These are phyloP conservation scores for Leishmania amazonensis DNA, from an alignment of 208 protist species.

Conservation along the genomic window DNA sequence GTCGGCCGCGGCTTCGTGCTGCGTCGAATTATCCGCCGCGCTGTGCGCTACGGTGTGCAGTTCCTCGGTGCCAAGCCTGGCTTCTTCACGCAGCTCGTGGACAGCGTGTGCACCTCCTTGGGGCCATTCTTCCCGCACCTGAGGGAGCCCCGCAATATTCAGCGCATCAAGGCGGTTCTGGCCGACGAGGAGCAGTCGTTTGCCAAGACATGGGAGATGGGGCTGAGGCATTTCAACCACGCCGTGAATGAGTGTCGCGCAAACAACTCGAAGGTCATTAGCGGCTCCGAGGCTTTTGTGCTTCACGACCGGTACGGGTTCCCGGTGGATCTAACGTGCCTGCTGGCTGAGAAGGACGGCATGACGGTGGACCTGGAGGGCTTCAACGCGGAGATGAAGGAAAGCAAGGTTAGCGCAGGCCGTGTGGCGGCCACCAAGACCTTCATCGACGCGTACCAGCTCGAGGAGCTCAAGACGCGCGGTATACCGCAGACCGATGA, in stretches of 20 bases:
- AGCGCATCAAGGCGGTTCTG: constrained; percentile 92
- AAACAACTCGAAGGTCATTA: constrained; percentile 66
- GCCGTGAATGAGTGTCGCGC: constrained; percentile 73
- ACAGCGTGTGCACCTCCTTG: constrained; percentile 87
- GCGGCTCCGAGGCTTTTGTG: constrained; percentile 90
- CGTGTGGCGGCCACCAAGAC: constrained; percentile 80
- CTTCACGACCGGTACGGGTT: constrained; percentile 98
- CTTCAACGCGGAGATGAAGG: constrained; percentile 88
- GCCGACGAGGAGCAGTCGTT: constrained; percentile 97
- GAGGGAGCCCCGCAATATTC: constrained; percentile 62
- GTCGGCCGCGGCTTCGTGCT: constrained; percentile 97
- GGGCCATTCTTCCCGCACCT: constrained; percentile 96
- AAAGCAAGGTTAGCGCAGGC: constrained; percentile 64
- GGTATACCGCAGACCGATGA: constrained; percentile 93
- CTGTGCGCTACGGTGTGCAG: constrained; percentile 96
- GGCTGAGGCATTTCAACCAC: constrained; percentile 94
- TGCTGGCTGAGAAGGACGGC: constrained; percentile 97
- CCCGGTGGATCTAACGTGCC: constrained; percentile 97
- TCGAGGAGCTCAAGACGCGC: constrained; percentile 80
- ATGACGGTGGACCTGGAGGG: constrained; percentile 87
- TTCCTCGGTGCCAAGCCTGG: constrained; percentile 93
- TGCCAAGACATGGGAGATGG: constrained; percentile 94
- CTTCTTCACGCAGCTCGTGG: constrained; percentile 95
- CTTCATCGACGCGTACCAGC: constrained; percentile 83
- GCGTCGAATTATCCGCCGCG: constrained; percentile 97